Evolutionary conservation across 2,329 filamentous ascomycete species (phyloP), one percentile per base, ranked within the genome.

Genomic region (Periconia digitata): DNA sequence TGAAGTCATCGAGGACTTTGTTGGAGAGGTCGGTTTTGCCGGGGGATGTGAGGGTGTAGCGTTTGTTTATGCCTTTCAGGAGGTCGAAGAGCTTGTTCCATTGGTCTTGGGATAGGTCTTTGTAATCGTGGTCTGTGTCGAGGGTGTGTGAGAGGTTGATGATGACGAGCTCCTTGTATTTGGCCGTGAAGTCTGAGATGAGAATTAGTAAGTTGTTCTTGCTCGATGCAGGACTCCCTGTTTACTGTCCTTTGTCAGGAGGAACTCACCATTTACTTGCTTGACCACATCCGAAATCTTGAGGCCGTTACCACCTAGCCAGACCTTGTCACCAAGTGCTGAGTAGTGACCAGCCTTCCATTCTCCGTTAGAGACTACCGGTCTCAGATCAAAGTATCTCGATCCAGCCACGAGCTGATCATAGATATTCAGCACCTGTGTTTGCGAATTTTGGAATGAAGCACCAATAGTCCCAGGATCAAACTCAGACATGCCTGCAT

Each of bases 321-420:
- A 29, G 22, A 40, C 12, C 3, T 67, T 60, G n/a, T 32, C 27
- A 10, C 27, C 27, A 46, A 72, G 58, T 40, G 71, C 62, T 41
- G 67, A 72, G 47, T 76, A 74, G 44, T 77, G 72, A 23, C 74
- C 71, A 13, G 71, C 68, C 49, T 74, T 73, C 63, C 73, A 78
- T 34, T 72, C 52, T 16, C 67, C 72, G 12, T 58, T 59, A 1
- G 70, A 66, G 8, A 74, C 63, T 17, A 73, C 72, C 3, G 78
- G 70, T 1, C 78, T 69, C 5, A 80, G 61, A 50, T 80, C 77
- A 46, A 80, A 79, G 53, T 73, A 77, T 8, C 78, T 69, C 4
- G 76, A 70, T 0, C 78, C 77, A 3, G 69, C 69, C 17, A 69
- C 66, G 10, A 79, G 70, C 49, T 80, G 78, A 38, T 74, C 60